phyloP scores from a whole-genome alignment of 306 rosid species.

The Chamaecrista fasciculata region DNA sequence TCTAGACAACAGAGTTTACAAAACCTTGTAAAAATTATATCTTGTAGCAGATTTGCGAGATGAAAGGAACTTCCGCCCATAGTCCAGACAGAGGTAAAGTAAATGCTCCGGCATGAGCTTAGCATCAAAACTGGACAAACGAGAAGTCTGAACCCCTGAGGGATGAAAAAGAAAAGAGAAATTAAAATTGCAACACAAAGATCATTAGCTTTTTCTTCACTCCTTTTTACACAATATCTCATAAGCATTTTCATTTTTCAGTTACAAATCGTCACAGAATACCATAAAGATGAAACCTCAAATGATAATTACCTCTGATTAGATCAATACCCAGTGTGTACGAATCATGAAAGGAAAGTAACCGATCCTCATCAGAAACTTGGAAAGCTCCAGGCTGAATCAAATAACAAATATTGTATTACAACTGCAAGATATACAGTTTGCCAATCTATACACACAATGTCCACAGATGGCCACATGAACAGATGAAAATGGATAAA shows the following conservation, averaged over 20 bases:
- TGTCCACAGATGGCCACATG: background rate
- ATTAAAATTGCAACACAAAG: background rate
- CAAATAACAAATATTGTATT: constrained; percentile 22
- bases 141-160: constrained; percentile 53
- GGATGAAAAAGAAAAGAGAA: background rate
- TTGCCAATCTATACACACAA: background rate
- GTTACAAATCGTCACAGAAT: background rate
- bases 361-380: constrained; percentile 55
- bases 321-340: constrained; percentile 61
- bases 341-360: constrained; percentile 59
- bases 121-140: constrained; percentile 59
- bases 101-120: constrained; percentile 77
- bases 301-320: constrained; percentile 52
- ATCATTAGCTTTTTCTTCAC: background rate
- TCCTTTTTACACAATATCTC: background rate
- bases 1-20: background rate
- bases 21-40: constrained; percentile 87
- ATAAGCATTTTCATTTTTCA: background rate
- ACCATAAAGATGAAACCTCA: background rate
- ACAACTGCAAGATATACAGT: background rate
- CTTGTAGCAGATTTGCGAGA: constrained; percentile 41
- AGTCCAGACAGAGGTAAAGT: constrained; percentile 71
- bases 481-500: background rate
- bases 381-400: constrained; percentile 59
- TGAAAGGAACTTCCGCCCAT: constrained; percentile 42